Conservation (phyloP, 2,329 filamentous ascomycete genomes). For the Graphilbum ipis-grandicollis region DNA sequence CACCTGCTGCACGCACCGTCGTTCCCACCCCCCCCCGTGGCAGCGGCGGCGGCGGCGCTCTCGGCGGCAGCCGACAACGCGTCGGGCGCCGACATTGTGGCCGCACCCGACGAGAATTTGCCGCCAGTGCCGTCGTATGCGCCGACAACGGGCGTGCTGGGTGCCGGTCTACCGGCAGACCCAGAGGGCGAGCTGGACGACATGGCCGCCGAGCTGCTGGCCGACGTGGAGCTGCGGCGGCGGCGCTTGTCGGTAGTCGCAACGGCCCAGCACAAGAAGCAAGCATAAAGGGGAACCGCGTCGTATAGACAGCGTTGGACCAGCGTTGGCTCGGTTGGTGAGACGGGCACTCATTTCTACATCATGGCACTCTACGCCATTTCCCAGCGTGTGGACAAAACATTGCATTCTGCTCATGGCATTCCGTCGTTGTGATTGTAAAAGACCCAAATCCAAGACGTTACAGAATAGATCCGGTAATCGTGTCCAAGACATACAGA, state of each 20-base stretch:
- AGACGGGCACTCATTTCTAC: too few relatives aligned
- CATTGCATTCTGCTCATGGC: too few relatives aligned
- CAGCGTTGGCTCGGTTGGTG: too few relatives aligned
- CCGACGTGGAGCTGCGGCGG: conserved; percentile 48
- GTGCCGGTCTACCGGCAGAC: conserved; percentile 55
- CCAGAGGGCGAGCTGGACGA: conserved; percentile 60
- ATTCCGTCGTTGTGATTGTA: too few relatives aligned
- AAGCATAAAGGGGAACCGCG: background rate
- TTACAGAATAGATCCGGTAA: too few relatives aligned
- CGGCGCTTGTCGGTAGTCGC: conserved; percentile 13
- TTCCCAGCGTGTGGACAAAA: too few relatives aligned
- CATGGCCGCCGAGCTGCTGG: conserved; percentile 55
- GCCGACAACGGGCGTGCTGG: conserved; percentile 4
- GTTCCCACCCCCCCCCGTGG: background rate
- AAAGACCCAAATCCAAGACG: too few relatives aligned
- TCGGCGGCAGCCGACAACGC: background rate
- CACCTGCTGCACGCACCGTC: background rate
- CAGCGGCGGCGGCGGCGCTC: background rate
- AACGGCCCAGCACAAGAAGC: background rate
- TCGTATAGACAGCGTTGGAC: too few relatives aligned
- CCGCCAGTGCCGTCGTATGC: conserved; percentile 5
- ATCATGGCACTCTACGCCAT: too few relatives aligned
- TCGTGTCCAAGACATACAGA: too few relatives aligned
- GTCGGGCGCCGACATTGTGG: background rate
- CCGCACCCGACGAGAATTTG: conserved; percentile 1